These are phyloP conservation scores for Pseudognaphalium luteoalbum DNA, from an alignment of 129 eudicot species.

Conservation along the genomic window DNA sequence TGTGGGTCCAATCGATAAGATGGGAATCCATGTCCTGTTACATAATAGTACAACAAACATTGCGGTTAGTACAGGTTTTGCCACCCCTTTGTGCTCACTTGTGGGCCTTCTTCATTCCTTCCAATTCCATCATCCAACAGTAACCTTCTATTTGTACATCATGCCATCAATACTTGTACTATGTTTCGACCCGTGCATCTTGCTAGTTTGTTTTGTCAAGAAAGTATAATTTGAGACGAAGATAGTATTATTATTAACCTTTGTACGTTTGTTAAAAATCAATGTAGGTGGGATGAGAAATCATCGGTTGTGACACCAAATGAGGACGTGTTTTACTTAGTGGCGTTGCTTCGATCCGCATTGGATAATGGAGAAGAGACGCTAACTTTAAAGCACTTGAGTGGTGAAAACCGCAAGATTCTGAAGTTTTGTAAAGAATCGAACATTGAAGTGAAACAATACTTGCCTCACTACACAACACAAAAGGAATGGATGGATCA, in stretches of 20 bases:
- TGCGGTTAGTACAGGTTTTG: constrained; percentile 39
- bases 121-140: constrained; percentile 5
- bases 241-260: neutral
- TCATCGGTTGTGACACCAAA: constrained; percentile 72
- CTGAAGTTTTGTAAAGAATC: constrained; percentile 58
- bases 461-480: constrained; percentile 74
- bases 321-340: constrained; percentile 82
- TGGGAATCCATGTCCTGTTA: constrained; percentile 43
- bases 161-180: constrained; percentile 21
- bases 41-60: constrained; percentile 28
- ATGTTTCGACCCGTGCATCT: too few relatives aligned
- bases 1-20: constrained; percentile 43
- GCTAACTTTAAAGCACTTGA: constrained; percentile 54
- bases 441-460: constrained; percentile 60
- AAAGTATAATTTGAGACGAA: neutral
- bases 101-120: constrained; percentile 30
- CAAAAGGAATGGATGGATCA: constrained; percentile 76
- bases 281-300: constrained; percentile 66
- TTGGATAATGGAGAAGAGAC: constrained; percentile 68
- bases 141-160: neutral
- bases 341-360: constrained; percentile 79
- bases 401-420: constrained; percentile 59
- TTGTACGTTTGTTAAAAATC: neutral
- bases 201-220: too few relatives aligned
- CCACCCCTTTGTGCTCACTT: constrained; percentile 20